Conservation (phyloP, 108 stramenopile genomes). For the Schizochytrium sp. region DNA sequence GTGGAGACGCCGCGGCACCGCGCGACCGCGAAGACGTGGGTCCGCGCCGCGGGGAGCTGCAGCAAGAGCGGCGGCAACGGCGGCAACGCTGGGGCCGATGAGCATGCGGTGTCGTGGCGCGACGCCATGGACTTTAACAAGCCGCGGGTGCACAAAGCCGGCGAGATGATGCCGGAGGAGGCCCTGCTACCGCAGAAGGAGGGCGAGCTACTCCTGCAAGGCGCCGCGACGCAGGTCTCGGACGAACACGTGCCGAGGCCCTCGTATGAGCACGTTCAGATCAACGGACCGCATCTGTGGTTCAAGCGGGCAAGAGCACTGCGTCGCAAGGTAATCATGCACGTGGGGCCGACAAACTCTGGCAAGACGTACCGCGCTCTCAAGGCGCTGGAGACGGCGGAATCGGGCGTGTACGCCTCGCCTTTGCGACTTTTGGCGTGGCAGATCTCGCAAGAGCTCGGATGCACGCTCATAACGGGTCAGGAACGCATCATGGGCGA, state of each 20-base stretch:
- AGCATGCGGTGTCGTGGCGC: too few relatives aligned
- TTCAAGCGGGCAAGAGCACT: constrained; percentile 43
- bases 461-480: constrained; percentile 66
- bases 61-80: too few relatives aligned
- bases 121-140: too few relatives aligned
- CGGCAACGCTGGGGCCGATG: too few relatives aligned
- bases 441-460: constrained; percentile 78
- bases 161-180: too few relatives aligned
- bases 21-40: too few relatives aligned
- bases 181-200: too few relatives aligned
- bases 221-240: too few relatives aligned
- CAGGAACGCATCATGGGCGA: constrained; percentile 72
- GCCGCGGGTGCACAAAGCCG: too few relatives aligned
- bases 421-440: constrained; percentile 85
- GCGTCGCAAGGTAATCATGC: constrained; percentile 61
- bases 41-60: too few relatives aligned
- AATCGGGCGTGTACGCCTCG: constrained; percentile 75
- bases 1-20: too few relatives aligned
- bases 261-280: not conserved
- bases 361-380: constrained; percentile 88
- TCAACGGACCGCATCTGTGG: constrained; percentile 25
- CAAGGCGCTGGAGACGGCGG: constrained; percentile 62
- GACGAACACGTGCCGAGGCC: not conserved
- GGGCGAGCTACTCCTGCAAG: too few relatives aligned
- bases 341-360: constrained; percentile 84